Conservation (phyloP, 768 basidiomycete species). For the Agrocybe pediades region DNA sequence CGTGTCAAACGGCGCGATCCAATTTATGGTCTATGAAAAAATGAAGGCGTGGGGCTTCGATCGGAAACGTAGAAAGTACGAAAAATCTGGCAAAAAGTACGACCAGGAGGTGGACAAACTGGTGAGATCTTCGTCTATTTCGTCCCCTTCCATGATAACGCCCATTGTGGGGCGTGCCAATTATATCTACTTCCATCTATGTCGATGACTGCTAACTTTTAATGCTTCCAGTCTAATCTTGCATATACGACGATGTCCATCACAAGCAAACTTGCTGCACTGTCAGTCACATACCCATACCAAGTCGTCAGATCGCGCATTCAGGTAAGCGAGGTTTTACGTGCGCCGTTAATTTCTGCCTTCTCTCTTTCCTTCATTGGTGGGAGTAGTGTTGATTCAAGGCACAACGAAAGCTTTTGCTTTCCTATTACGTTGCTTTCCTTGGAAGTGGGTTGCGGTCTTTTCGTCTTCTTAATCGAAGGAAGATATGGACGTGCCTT, state of each 20-base stretch:
- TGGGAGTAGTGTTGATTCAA: too few species aligned
- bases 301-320: slow-evolving; percentile 94
- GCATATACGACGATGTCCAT: slow-evolving; percentile 94
- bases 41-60: slow-evolving; percentile 92
- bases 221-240: slow-evolving; percentile 69
- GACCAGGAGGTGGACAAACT: slow-evolving; percentile 81
- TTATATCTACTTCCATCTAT: not conserved
- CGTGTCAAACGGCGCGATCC: slow-evolving; percentile 91
- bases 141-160: not conserved
- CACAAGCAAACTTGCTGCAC: slow-evolving; percentile 82
- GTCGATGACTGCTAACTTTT: not conserved
- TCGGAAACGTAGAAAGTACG: slow-evolving; percentile 65
- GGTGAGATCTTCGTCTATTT: slow-evolving; percentile 44
- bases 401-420: too few species aligned
- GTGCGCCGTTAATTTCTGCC: not conserved
- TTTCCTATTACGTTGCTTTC: too few species aligned
- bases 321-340: slow-evolving; percentile 56
- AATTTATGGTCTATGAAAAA: slow-evolving; percentile 96
- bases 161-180: not conserved
- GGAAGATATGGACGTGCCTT: too few species aligned
- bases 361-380: too few species aligned
- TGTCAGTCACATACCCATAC: slow-evolving; percentile 91
- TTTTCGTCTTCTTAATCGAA: too few species aligned
- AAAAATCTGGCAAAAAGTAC: slow-evolving; percentile 63
- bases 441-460: too few species aligned